A percentile compares a stretch with the other conserved stretches of the same genome.
Evolutionary conservation across 305 asterid species (phyloP).

Genomic region (Lippia alba): DNA sequence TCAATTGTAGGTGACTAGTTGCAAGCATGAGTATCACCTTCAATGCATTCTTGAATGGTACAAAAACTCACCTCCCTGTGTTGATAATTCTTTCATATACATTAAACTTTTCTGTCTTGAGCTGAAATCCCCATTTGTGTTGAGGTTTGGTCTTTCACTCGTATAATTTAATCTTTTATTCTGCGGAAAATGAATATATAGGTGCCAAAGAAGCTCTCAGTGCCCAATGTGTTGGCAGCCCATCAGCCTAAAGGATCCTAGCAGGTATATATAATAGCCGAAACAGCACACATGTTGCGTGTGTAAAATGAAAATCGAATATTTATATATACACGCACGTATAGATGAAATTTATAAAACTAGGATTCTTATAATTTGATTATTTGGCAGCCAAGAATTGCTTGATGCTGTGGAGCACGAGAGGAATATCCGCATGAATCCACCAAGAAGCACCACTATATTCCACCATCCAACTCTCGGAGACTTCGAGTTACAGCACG

Average conservation of each 20-base stretch:
- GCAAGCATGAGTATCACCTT: conserved; percentile 94
- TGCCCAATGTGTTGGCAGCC: conserved; percentile 98
- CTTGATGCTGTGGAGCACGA: conserved; percentile 94
- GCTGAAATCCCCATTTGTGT: background rate
- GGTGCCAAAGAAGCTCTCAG: conserved; percentile 96
- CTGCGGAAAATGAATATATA: conserved; percentile 31
- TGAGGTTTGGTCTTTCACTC: background rate
- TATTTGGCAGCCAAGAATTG: conserved; percentile 84
- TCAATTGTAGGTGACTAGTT: conserved; percentile 73
- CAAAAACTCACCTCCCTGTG: background rate
- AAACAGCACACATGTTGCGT: too few species aligned
- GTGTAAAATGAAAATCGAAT: too few species aligned
- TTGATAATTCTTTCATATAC: background rate
- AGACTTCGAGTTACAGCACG: conserved; percentile 93
- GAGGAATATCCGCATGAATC: conserved; percentile 76
- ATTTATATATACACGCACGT: too few species aligned
- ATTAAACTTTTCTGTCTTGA: too few species aligned
- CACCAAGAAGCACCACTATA: conserved; percentile 79
- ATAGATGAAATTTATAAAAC: too few species aligned
- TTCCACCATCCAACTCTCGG: conserved; percentile 97
- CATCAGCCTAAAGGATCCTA: conserved; percentile 85
- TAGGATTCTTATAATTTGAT: conserved; percentile 13
- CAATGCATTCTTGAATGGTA: conserved; percentile 97
- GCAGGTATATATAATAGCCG: conserved; percentile 50
- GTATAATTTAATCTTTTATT: conserved; percentile 6